phyloP scores from a whole-genome alignment of 306 rosid species.

The Ormosia emarginata region DNA sequence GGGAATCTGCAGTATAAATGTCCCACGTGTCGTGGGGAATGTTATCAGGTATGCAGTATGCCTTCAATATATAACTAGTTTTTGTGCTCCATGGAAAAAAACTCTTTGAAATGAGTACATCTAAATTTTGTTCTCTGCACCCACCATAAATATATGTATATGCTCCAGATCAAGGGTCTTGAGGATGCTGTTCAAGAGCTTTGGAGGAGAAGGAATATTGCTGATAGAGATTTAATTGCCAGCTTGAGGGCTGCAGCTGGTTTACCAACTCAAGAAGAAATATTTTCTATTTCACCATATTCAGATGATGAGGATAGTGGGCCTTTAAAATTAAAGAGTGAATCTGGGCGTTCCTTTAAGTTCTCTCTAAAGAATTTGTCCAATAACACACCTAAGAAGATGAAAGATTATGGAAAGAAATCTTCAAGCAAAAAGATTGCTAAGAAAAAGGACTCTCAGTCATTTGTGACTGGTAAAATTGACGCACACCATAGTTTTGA shows the following conservation, averaged over 20 bases:
- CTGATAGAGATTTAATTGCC: slow-evolving; percentile 69
- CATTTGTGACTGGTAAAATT: slow-evolving; percentile 35
- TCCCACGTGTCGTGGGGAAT: slow-evolving; percentile 95
- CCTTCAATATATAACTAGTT: neutral
- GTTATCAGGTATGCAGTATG: slow-evolving; percentile 71
- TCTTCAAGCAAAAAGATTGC: slow-evolving; percentile 51
- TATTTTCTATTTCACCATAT: slow-evolving; percentile 83
- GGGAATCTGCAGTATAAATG: slow-evolving; percentile 92
- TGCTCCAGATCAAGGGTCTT: slow-evolving; percentile 68
- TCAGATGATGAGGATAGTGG: slow-evolving; percentile 90
- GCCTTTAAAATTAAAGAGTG: slow-evolving; percentile 62
- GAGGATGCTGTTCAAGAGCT: slow-evolving; percentile 97
- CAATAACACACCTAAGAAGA: slow-evolving; percentile 72
- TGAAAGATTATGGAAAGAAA: slow-evolving; percentile 69
- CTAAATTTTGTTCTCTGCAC: slow-evolving; percentile 9
- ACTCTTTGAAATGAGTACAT: neutral
- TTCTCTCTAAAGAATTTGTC: slow-evolving; percentile 72
- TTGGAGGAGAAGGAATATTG: slow-evolving; percentile 85
- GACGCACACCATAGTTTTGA: slow-evolving; percentile 50
- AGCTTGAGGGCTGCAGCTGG: slow-evolving; percentile 96
- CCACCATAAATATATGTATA: neutral
- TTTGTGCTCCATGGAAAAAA: neutral
- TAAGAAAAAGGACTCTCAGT: slow-evolving; percentile 60
- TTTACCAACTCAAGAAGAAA: slow-evolving; percentile 90
- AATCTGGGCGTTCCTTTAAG: slow-evolving; percentile 72